Percentiles rank a stretch among this genome's conserved stretches.
Evolutionary conservation across 1,284 basidiomycete species (phyloP).

Genomic region (Heterobasidion parviporum): DNA sequence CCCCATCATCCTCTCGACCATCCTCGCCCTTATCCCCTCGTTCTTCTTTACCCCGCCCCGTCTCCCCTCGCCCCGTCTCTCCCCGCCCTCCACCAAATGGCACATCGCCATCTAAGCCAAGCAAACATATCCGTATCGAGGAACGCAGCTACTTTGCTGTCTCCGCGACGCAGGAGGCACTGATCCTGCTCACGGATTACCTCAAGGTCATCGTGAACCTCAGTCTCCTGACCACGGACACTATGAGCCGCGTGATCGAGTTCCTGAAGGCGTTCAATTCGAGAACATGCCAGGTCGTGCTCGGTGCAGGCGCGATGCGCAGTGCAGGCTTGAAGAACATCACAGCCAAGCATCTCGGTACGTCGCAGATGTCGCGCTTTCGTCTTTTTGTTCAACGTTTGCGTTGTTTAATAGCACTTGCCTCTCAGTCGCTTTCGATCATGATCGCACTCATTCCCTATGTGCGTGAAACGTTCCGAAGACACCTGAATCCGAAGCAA

Average conservation of each 20-base stretch:
- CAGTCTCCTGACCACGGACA: slow-evolving; percentile 85
- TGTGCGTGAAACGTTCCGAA: slow-evolving; percentile 87
- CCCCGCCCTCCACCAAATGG: slow-evolving; percentile 19
- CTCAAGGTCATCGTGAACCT: slow-evolving; percentile 85
- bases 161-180: slow-evolving; percentile 73
- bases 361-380: slow-evolving; percentile 13
- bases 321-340: slow-evolving; percentile 98
- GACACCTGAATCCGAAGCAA: slow-evolving; percentile 89
- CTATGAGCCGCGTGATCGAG: slow-evolving; percentile 90
- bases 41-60: slow-evolving; percentile 8
- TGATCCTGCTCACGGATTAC: slow-evolving; percentile 81
- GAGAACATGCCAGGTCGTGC: slow-evolving; percentile 93
- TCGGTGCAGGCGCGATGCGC: slow-evolving; percentile 97
- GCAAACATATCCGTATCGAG: slow-evolving; percentile 81
- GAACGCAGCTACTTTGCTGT: slow-evolving; percentile 82
- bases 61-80: slow-evolving; percentile 19
- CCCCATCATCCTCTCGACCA: slow-evolving; percentile 15
- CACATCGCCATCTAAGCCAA: slow-evolving; percentile 14
- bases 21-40: slow-evolving; percentile 20
- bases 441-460: slow-evolving; percentile 96
- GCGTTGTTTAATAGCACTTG: slow-evolving; percentile 55
- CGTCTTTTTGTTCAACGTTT: slow-evolving; percentile 7
- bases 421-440: slow-evolving; percentile 91
- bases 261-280: slow-evolving; percentile 98
- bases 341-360: slow-evolving; percentile 94